These are phyloP conservation scores for Sphaerostilbella broomeana DNA, from an alignment of 2,329 filamentous ascomycete species.

Conservation along the genomic window DNA sequence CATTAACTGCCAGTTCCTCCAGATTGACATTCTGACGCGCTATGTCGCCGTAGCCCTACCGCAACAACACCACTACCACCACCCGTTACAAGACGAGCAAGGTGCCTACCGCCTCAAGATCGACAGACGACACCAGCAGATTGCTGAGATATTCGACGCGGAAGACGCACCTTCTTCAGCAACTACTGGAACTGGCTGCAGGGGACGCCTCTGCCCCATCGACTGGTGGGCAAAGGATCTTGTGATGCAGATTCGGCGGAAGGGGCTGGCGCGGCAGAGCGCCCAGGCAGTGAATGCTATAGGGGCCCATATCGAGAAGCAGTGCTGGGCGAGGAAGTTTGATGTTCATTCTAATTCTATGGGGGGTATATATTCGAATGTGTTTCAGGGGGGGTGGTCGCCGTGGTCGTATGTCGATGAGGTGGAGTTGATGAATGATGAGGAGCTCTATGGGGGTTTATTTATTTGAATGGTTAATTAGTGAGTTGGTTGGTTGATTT, in stretches of 20 bases:
- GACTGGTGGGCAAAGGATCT: conserved; percentile 19
- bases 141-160: neutral
- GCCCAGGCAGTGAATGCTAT: conserved; percentile 5
- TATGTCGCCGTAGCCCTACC: too few species aligned
- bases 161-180: neutral
- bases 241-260: conserved; percentile 12
- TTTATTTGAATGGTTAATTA: too few species aligned
- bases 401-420: neutral
- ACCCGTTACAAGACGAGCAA: neutral
- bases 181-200: too few species aligned
- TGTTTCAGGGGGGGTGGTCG: neutral
- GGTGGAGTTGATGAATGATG: too few species aligned
- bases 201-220: too few species aligned
- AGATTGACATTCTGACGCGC: conserved; percentile 27
- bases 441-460: too few species aligned
- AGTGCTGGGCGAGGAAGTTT: conserved; percentile 3
- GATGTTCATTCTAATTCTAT: too few species aligned
- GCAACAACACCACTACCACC: neutral
- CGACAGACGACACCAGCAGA: conserved; percentile 14
- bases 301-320: conserved; percentile 1
- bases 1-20: conserved; percentile 31
- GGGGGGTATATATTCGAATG: too few species aligned
- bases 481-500: too few species aligned
- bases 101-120: conserved; percentile 13
- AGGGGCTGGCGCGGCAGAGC: neutral